Evolutionary conservation across 306 rosid species (phyloP), one percentile per base, ranked within the genome.

Genomic region (Dryas octopetala): DNA sequence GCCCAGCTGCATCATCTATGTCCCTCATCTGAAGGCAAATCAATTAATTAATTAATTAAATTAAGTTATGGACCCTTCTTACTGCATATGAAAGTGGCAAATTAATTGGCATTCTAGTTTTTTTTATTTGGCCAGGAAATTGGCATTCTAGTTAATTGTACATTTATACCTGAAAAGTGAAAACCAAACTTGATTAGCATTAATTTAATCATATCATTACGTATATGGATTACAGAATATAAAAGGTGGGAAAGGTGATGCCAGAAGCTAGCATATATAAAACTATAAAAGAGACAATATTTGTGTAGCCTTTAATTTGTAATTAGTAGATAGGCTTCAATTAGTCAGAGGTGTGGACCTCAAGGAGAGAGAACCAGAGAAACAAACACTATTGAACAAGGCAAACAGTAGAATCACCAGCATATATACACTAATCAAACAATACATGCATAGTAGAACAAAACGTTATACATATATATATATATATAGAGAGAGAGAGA

Each of bases 271-370:
- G 38, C 38, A 1, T 32, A 32, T 32, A 23, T 23, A 23, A 23
- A 23, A 23, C 23, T 23, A 72, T 67, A 83, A 80, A 53, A 79
- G 62, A 62, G 86, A 74, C 75, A 57, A 48, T 5, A 9, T 70
- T 70, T 78, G 77, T 78, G 77, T 69, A 52, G 59, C 26, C 68
- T 52, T 72, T 55, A 53, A 74, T 53, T 80, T 73, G 63, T 60
- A 58, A 44, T 74, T 63, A 63, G 68, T 63, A 63, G 38, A 19
- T 68, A 38, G 81, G 28, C 41, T 74, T 68, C 65, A 59, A 41
- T 73, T 54, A 68, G 79, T 80, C 83, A 80, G 79, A 68, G 62
- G 52, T 68, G 76, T 80, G 73, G 79, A 74, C 53, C 74, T 68
- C 23, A 10, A 14, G 16, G 54, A 62, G 41, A 28, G 14, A 68